Conservation (phyloP, 2,329 filamentous ascomycete genomes). For the Alternaria sp. region DNA sequence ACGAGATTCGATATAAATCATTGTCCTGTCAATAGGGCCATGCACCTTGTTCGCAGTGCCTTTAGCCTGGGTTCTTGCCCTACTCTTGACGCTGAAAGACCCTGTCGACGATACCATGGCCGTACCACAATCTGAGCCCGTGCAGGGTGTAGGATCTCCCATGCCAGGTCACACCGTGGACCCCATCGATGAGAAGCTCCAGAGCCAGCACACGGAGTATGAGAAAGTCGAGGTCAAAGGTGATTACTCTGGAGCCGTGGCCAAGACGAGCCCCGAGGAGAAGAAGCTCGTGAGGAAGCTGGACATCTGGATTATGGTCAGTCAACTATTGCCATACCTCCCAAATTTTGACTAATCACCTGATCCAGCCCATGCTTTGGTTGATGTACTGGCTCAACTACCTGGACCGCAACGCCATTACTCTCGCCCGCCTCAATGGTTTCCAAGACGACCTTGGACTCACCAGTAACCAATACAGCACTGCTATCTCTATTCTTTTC, state of each 20-base stretch:
- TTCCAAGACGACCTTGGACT: slow-evolving; percentile 58
- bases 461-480: slow-evolving; percentile 19
- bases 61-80: background rate
- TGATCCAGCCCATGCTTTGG: slow-evolving; percentile 44
- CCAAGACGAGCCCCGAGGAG: slow-evolving; percentile 15
- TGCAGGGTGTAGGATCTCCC: background rate
- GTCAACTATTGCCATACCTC: slow-evolving; percentile 17
- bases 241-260: slow-evolving; percentile 16
- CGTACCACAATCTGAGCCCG: background rate
- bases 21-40: background rate
- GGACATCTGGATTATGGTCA: slow-evolving; percentile 14
- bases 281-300: slow-evolving; percentile 18
- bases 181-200: background rate
- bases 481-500: slow-evolving; percentile 56
- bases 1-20: background rate
- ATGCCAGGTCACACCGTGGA: background rate
- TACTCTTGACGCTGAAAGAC: background rate
- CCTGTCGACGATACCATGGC: background rate
- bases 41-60: background rate
- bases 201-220: background rate
- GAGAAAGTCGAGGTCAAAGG: background rate
- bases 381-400: slow-evolving; percentile 12
- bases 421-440: slow-evolving; percentile 65
- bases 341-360: slow-evolving; percentile 11
- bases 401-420: slow-evolving; percentile 66